Evolutionary conservation across 306 rosid genomes (phyloP), one percentile per base, ranked within the genome.

Genomic region (Psophocarpus tetragonolobus): DNA sequence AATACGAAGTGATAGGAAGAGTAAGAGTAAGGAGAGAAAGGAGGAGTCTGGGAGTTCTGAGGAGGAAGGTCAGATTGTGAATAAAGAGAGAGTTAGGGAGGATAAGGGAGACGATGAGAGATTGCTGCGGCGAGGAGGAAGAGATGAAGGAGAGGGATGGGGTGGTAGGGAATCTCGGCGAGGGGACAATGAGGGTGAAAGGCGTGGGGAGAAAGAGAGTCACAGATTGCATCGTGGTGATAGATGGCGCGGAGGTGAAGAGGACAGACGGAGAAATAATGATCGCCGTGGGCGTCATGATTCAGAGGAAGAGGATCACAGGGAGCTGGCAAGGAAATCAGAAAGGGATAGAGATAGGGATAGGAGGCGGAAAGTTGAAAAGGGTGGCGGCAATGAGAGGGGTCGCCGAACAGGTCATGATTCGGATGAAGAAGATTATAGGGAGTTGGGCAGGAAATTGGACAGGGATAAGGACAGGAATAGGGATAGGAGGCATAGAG

Each of bases 21-120:
- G 78, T 66, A 72, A 61, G 44, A 83, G 41, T 73, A 44, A n/a
- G 64, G 79, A 33, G 32, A 68, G 63, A 30, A 78, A 78, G 61
- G 82, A 36, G 3, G 23, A 71, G 63, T 71, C 79, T 39, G 66
- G 54, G 70, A 56, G 83, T 35, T 69, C 79, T 0, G 79, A 61
- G 35, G 89, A 88, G 78, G 91, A 79, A 47, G 84, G 82, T 1
- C 82, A 83, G 82, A 42, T 66, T 62, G 42, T 65, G 20, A 82
- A 2, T 10, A 72, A 45, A 75, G 83, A 81, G 9, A 61, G 54
- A 62, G 74, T 21, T 9, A 67, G 35, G 50, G 80, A 8, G 4
- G 75, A 71, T 9, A 32, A 61, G 17, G 88, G 38, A 9, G 86
- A 71, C 32, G 45, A 85, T 2, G 81, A 80, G 26, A 45, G 79